Evolutionary conservation across 495 filamentous ascomycete genomes (phyloP).

Genomic region (Haplographium delicatum): DNA sequence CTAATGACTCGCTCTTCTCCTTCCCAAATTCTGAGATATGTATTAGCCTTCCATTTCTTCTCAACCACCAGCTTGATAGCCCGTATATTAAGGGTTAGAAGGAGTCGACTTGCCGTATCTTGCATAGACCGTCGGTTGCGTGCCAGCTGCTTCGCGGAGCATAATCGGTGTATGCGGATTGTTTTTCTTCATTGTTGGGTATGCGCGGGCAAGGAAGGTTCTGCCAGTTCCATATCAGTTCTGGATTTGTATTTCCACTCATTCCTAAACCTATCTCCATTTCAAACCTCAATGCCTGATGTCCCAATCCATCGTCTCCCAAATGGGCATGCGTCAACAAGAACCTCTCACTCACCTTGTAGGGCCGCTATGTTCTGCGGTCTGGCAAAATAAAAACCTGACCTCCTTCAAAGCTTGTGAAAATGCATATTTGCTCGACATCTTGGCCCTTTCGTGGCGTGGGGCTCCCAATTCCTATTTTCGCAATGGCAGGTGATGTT

Average conservation of each 20-base stretch:
- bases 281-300: background rate
- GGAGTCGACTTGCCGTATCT: conserved; percentile 70
- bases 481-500: background rate
- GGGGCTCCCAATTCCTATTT: conserved; percentile 7
- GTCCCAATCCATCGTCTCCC: background rate
- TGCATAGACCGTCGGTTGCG: conserved; percentile 79
- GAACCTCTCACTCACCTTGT: conserved; percentile 55
- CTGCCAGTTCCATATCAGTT: conserved; percentile 40
- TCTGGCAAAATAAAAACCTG: conserved; percentile 95
- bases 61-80: too few species aligned
- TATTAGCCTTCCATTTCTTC: background rate
- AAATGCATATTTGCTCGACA: conserved; percentile 93
- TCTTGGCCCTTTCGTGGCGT: conserved; percentile 35
- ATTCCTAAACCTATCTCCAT: background rate
- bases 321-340: background rate
- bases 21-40: conserved; percentile 67
- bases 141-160: conserved; percentile 82
- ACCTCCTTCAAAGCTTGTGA: conserved; percentile 85
- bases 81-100: too few species aligned
- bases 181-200: conserved; percentile 99
- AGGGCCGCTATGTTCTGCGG: conserved; percentile 77
- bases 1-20: conserved; percentile 80
- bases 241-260: background rate
- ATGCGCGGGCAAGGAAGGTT: conserved; percentile 83
- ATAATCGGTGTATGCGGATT: conserved; percentile 93